A percentile compares a stretch with the other conserved stretches of the same genome.
Conservation (phyloP, 1,284 basidiomycete species). For the Cryptococcus sp. region DNA sequence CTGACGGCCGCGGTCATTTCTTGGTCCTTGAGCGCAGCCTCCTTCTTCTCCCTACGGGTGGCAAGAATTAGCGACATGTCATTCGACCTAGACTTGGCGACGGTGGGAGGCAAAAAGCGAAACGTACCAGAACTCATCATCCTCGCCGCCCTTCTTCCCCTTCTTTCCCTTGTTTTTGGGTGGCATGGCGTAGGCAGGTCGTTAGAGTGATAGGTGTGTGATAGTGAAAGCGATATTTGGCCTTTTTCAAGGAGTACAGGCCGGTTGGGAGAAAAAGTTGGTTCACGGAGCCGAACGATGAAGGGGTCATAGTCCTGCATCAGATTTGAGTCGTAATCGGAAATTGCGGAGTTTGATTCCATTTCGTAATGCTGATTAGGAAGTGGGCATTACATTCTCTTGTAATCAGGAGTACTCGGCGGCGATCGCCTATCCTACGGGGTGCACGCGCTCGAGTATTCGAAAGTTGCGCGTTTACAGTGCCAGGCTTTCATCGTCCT, state of each 20-base stretch:
- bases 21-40: constrained; percentile 34
- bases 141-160: constrained; percentile 67
- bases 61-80: background rate
- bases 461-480: background rate
- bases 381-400: no score
- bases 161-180: constrained; percentile 89
- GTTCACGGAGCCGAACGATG: background rate
- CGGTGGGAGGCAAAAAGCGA: constrained; percentile 5
- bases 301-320: background rate
- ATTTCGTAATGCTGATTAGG: background rate
- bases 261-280: constrained; percentile 8
- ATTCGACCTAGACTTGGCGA: background rate
- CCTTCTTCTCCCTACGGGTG: constrained; percentile 45
- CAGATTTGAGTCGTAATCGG: background rate
- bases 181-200: constrained; percentile 61
- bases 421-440: no score
- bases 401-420: no score
- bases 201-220: background rate
- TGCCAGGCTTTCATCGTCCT: no score
- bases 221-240: background rate
- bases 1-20: constrained; percentile 3
- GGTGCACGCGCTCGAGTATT: background rate
- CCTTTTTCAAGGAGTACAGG: background rate
- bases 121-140: constrained; percentile 77
- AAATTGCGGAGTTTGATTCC: constrained; percentile 1